Conservation (phyloP, 140 eudicot species). For the Bidens hawaiensis region DNA sequence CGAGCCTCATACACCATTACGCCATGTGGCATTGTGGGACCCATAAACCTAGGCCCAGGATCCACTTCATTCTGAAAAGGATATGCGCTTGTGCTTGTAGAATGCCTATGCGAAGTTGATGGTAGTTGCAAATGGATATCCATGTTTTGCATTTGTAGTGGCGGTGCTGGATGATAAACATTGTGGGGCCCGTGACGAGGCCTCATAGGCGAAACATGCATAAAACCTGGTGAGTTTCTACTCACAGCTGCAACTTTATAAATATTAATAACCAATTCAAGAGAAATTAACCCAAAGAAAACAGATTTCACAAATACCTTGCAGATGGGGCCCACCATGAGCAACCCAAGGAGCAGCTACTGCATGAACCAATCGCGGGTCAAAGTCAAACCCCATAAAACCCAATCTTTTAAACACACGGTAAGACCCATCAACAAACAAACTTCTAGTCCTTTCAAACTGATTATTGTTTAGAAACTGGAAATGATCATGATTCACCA, state of each 20-base stretch:
- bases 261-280: slow-evolving; percentile 27
- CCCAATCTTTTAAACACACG: slow-evolving; percentile 55
- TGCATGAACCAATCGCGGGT: slow-evolving; percentile 40
- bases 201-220: slow-evolving; percentile 40
- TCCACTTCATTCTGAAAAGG: slow-evolving; percentile 44
- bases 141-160: slow-evolving; percentile 34
- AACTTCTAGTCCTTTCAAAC: slow-evolving; percentile 35
- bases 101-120: slow-evolving; percentile 39
- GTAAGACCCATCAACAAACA: slow-evolving; percentile 38
- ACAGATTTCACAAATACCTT: slow-evolving; percentile 30
- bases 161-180: slow-evolving; percentile 47
- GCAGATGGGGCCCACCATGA: slow-evolving; percentile 43
- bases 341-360: slow-evolving; percentile 52
- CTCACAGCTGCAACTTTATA: slow-evolving; percentile 46
- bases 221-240: slow-evolving; percentile 35
- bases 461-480: slow-evolving; percentile 35
- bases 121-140: slow-evolving; percentile 44
- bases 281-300: neutral
- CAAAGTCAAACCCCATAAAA: slow-evolving; percentile 38
- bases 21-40: slow-evolving; percentile 50
- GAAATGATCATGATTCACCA: slow-evolving; percentile 42
- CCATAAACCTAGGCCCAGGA: slow-evolving; percentile 43
- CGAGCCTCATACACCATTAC: slow-evolving; percentile 50
- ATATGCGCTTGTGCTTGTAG: slow-evolving; percentile 24
- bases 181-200: slow-evolving; percentile 44